These are phyloP conservation scores for Candida tunisiensis DNA, from an alignment of 1,139 yeast genomes.

Conservation along the genomic window DNA sequence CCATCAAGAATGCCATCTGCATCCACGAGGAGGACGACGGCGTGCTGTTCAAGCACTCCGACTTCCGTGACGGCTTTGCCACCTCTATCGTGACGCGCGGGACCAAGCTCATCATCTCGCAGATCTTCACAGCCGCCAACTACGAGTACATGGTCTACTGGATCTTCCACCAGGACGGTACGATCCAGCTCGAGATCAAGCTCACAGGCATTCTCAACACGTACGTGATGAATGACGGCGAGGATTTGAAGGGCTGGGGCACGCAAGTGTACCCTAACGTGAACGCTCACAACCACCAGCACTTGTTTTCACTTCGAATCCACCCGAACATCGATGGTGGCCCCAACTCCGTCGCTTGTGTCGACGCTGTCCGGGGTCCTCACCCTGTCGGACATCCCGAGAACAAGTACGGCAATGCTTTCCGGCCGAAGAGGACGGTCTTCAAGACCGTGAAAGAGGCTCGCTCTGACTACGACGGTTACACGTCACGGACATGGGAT, in stretches of 20 bases:
- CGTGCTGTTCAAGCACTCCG: slow-evolving; percentile 66
- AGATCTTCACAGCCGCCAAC: slow-evolving; percentile 81
- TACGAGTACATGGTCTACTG: slow-evolving; percentile 72
- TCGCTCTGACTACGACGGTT: slow-evolving; percentile 67
- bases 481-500: slow-evolving; percentile 63
- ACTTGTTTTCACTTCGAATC: slow-evolving; percentile 65
- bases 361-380: slow-evolving; percentile 52
- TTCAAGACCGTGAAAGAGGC: slow-evolving; percentile 54
- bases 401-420: slow-evolving; percentile 36
- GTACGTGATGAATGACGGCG: slow-evolving; percentile 69
- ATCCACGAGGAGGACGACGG: slow-evolving; percentile 86
- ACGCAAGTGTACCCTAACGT: slow-evolving; percentile 76
- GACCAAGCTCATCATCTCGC: slow-evolving; percentile 72
- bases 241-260: slow-evolving; percentile 68
- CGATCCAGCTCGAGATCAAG: slow-evolving; percentile 67
- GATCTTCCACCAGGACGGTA: slow-evolving; percentile 71
- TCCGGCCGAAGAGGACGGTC: slow-evolving; percentile 67
- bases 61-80: slow-evolving; percentile 52
- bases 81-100: slow-evolving; percentile 67
- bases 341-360: slow-evolving; percentile 52
- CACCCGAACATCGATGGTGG: slow-evolving; percentile 85
- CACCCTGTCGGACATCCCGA: no score
- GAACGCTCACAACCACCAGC: slow-evolving; percentile 84
- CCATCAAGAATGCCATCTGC: slow-evolving; percentile 63
- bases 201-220: slow-evolving; percentile 63